Base-by-base conservation (phyloP, 108 stramenopile species). In the Cyclotella atomus region DNA sequence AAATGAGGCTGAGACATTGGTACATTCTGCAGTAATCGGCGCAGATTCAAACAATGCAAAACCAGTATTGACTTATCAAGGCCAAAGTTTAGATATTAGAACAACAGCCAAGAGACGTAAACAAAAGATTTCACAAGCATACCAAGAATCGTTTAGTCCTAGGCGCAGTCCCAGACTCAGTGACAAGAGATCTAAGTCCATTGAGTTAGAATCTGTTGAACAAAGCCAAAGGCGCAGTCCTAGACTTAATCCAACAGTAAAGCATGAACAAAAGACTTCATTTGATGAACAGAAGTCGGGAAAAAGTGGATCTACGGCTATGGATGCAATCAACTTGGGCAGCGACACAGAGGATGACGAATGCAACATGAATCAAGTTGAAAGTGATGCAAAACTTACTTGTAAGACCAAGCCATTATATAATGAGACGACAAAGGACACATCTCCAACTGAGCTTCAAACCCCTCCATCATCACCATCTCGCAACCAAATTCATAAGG, bases 281-380 rank as follows among this genome's bases (percentile, higher is more conserved):
- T 29, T 19, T 54, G 20, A n/a, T 17, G 8, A 60, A 4, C 10
- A 68, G 17, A 19, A 61, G 44, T 7, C 27, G 47, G 33, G 6
- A 50, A 53, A 30, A 53, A 56, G n/a, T 24, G 49, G 47, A 38
- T 61, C 43, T 21, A 44, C 67, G 38, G 25, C 35, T 27, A 36
- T 47, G 16, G 75, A 59, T 57, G 68, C 32, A 20, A 52, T 64
- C 29, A 70, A 35, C 16, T 34, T 63, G 47, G 69, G 30, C 34
- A 68, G 45, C 29, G 50, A 77, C 46, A 38, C 55, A 30, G 75
- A 76, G 21, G 65, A 44, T 30, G 61, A 72, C 30, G 5, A 0
- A 25, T 49, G 44, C 65, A 66, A 70, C 33, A 41, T 2, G 7
- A 12, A 3, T 61, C 60, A 0, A 43, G 60, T 61, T 24, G 60